phyloP scores from a whole-genome alignment of 176 grass and related monocot genomes.

The Chloris gayana region DNA sequence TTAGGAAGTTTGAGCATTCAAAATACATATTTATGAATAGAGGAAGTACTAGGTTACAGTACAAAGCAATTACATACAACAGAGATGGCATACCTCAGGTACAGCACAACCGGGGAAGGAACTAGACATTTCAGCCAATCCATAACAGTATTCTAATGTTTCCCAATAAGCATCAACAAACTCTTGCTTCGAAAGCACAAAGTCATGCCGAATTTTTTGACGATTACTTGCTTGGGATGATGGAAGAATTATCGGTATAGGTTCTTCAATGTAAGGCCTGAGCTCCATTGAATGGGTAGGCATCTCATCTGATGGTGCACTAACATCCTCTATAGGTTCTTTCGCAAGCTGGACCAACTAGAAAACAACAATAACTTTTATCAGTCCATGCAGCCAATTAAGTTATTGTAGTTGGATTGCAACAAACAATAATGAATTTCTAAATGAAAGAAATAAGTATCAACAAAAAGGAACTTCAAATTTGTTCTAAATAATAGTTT shows the following conservation, averaged over 20 bases:
- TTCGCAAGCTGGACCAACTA: conserved; percentile 82
- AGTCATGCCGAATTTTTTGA: conserved; percentile 82
- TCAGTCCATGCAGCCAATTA: conserved; percentile 23
- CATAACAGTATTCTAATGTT: conserved; percentile 93
- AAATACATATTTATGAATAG: not conserved
- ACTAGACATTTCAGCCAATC: conserved; percentile 57
- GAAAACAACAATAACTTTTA: conserved; percentile 32
- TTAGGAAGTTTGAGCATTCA: not conserved
- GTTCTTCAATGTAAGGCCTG: conserved; percentile 97
- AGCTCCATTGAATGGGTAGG: conserved; percentile 80
- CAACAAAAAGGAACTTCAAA: conserved; percentile 9
- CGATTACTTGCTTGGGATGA: conserved; percentile 48
- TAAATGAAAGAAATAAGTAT: conserved; percentile 11
- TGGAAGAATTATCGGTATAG: conserved; percentile 61
- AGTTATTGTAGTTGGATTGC: conserved; percentile 26
- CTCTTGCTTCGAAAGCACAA: conserved; percentile 73
- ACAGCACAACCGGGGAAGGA: conserved; percentile 92
- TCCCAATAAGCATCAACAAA: conserved; percentile 92
- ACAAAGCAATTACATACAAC: not conserved
- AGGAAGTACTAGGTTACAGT: not conserved
- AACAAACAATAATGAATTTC: conserved; percentile 13
- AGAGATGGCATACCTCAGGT: conserved; percentile 63
- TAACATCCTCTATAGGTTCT: conserved; percentile 48
- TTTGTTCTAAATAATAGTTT: not conserved
- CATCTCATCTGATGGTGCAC: conserved; percentile 44